These are phyloP conservation scores for Thalia dealbata DNA, from an alignment of 176 grass and related monocot species.

Conservation along the genomic window DNA sequence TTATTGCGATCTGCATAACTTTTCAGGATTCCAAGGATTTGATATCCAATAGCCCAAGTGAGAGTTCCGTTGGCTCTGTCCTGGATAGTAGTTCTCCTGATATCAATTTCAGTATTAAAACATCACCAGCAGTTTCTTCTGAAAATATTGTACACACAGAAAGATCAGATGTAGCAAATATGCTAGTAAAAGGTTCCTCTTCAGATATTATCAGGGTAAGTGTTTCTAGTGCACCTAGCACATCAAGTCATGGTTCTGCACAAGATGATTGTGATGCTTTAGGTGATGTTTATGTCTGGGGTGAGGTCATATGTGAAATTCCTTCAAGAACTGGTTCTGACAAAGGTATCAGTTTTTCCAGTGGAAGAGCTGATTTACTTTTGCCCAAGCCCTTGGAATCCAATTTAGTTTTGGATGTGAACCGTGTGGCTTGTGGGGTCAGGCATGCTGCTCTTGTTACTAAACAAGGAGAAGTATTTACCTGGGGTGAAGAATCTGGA, in stretches of 20 bases:
- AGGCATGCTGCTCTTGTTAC: slow-evolving; percentile 82
- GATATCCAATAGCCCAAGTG: slow-evolving; percentile 14
- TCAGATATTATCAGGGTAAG: slow-evolving; percentile 91
- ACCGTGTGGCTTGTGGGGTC: slow-evolving; percentile 76
- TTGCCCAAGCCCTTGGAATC: slow-evolving; percentile 82
- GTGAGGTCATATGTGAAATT: slow-evolving; percentile 72
- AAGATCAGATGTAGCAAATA: slow-evolving; percentile 66
- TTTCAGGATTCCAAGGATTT: slow-evolving; percentile 19
- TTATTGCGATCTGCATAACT: background rate
- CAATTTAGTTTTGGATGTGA: slow-evolving; percentile 73
- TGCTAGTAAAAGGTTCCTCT: slow-evolving; percentile 63
- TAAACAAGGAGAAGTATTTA: slow-evolving; percentile 86
- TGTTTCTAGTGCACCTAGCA: slow-evolving; percentile 85
- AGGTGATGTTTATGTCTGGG: slow-evolving; percentile 81
- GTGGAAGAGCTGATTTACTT: slow-evolving; percentile 61
- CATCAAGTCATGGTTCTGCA: slow-evolving; percentile 85
- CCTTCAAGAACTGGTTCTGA: slow-evolving; percentile 33
- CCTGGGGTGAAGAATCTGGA: slow-evolving; percentile 92
- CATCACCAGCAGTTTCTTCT: slow-evolving; percentile 16
- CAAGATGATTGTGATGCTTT: slow-evolving; percentile 91
- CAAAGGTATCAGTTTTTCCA: slow-evolving; percentile 27
- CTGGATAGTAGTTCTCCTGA: slow-evolving; percentile 15
- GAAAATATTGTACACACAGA: slow-evolving; percentile 21
- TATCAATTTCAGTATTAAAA: slow-evolving; percentile 4
- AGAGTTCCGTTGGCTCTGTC: slow-evolving; percentile 10